Percentiles rank a stretch among this genome's conserved stretches.
These are phyloP conservation scores for Abrus precatorius DNA, from an alignment of 306 rosid species.

Conservation along the genomic window DNA sequence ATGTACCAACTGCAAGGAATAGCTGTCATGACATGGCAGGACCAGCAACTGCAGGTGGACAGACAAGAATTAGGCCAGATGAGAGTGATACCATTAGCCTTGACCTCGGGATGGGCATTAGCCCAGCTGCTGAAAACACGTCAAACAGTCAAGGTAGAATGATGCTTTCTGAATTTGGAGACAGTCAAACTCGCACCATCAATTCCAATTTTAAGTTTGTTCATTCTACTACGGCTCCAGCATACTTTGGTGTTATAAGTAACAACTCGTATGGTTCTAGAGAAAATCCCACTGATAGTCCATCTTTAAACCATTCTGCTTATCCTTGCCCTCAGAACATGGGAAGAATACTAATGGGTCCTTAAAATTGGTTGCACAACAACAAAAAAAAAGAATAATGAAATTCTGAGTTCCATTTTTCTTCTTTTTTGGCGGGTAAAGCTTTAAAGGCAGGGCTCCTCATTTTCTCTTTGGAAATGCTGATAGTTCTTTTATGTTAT, in stretches of 20 bases:
- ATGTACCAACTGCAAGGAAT: constrained; percentile 85
- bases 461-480: constrained; percentile 41
- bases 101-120: constrained; percentile 91
- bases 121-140: constrained; percentile 65
- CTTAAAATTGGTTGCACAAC: constrained; percentile 57
- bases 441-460: constrained; percentile 50
- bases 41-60: constrained; percentile 56
- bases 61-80: constrained; percentile 66
- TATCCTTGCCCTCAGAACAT: constrained; percentile 79
- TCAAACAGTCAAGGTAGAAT: constrained; percentile 65
- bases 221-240: constrained; percentile 58
- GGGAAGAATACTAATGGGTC: constrained; percentile 92
- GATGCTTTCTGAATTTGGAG: constrained; percentile 58
- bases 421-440: constrained; percentile 53
- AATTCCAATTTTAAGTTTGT: constrained; percentile 70
- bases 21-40: constrained; percentile 89
- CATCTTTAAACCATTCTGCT: constrained; percentile 71
- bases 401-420: constrained; percentile 42
- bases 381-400: constrained; percentile 25
- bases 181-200: constrained; percentile 56
- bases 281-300: constrained; percentile 67
- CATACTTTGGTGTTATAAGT: constrained; percentile 72
- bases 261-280: constrained; percentile 75
- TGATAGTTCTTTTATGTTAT: constrained; percentile 50
- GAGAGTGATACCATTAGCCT: constrained; percentile 90